A percentile compares a stretch with the other conserved stretches of the same genome.
These are phyloP conservation scores for Apiotrichum mycotoxinovorans DNA, from an alignment of 1,284 basidiomycete species.

Conservation along the genomic window DNA sequence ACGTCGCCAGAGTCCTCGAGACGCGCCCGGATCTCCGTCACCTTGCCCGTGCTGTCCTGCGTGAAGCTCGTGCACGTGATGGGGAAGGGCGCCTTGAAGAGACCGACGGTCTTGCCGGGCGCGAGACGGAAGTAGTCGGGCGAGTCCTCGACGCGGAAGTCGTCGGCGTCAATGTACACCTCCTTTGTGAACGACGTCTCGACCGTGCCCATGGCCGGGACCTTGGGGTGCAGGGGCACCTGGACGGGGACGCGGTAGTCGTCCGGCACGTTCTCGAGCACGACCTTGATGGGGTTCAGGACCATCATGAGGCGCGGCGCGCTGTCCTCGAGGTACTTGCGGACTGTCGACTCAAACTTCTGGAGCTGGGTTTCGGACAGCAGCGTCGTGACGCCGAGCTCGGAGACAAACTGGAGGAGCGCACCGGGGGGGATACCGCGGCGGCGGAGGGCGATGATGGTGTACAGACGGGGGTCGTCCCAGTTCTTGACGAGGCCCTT, in stretches of 20 bases:
- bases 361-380: constrained; percentile 78
- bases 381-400: constrained; percentile 86
- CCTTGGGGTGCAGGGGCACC: constrained; percentile 92
- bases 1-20: constrained; percentile 62
- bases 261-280: constrained; percentile 83
- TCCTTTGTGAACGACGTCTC: constrained; percentile 82
- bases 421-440: constrained; percentile 95
- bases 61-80: constrained; percentile 90
- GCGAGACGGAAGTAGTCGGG: constrained; percentile 97
- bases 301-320: constrained; percentile 93
- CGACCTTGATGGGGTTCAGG: constrained; percentile 82
- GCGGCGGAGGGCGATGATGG: constrained; percentile 88
- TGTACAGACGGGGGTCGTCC: constrained; percentile 99
- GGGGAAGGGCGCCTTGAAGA: constrained; percentile 92
- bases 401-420: constrained; percentile 86
- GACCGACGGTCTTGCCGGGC: constrained; percentile 92
- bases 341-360: constrained; percentile 85
- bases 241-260: constrained; percentile 80
- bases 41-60: constrained; percentile 67
- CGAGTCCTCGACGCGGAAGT: constrained; percentile 88
- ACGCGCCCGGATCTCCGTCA: constrained; percentile 73
- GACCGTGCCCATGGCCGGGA: constrained; percentile 78
- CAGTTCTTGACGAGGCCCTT: constrained; percentile 82
- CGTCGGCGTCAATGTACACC: constrained; percentile 89
- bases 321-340: constrained; percentile 83